A percentile compares a stretch with the other conserved stretches of the same genome.
Conservation (phyloP, 2,329 filamentous ascomycete genomes). For the Penicillium psychrosexuale region DNA sequence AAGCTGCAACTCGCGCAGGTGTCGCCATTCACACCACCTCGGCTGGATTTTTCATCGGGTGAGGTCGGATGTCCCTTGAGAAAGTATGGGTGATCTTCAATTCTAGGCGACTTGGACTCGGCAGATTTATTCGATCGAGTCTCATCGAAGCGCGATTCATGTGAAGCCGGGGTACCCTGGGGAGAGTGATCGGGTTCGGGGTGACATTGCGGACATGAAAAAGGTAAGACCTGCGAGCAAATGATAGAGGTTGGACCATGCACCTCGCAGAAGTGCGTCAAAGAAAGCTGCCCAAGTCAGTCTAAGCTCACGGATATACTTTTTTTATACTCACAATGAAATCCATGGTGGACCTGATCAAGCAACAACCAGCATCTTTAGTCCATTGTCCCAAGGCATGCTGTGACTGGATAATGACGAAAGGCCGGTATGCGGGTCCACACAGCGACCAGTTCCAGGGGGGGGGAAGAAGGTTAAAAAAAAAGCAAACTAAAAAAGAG, state of each 20-base stretch:
- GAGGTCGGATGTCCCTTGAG: constrained; percentile 37
- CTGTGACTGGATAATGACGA: constrained; percentile 19
- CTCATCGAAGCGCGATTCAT: constrained; percentile 18
- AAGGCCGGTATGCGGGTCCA: constrained; percentile 21
- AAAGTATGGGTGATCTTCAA: constrained; percentile 54
- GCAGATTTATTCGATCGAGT: constrained; percentile 13
- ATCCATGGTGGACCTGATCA: constrained; percentile 36
- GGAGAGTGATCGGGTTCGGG: constrained; percentile 41
- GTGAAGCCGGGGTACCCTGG: constrained; percentile 27
- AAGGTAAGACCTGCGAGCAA: constrained; percentile 57
- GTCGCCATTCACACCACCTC: constrained; percentile 48
- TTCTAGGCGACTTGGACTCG: constrained; percentile 31
- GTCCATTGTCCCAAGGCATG: constrained; percentile 35
- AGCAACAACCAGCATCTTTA: constrained; percentile 24
- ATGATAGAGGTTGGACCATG: constrained; percentile 62
- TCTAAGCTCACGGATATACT: background rate
- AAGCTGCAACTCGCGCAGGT: constrained; percentile 59
- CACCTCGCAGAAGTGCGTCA: constrained; percentile 62
- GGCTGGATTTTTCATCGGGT: constrained; percentile 46
- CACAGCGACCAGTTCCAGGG: constrained; percentile 14
- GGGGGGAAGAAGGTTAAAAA: constrained; percentile 13
- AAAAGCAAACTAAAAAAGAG: background rate
- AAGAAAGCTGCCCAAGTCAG: constrained; percentile 49
- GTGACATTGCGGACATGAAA: constrained; percentile 54
- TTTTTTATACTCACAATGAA: constrained; percentile 41